phyloP scores from a whole-genome alignment of 768 basidiomycete genomes.

The Kwoniella europaea region DNA sequence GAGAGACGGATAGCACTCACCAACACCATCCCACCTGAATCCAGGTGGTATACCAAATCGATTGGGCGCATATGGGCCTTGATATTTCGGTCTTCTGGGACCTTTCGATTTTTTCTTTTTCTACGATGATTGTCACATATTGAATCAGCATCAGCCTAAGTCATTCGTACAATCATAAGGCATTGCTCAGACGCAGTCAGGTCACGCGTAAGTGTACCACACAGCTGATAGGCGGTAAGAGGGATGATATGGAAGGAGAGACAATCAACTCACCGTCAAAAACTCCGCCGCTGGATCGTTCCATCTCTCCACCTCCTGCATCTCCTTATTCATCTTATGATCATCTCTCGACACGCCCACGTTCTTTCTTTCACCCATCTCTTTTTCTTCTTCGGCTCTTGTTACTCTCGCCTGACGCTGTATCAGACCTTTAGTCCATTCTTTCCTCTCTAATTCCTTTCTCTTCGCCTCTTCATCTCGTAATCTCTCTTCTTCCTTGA shows the following conservation, averaged over 20 bases:
- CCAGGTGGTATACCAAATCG: slow-evolving; percentile 94
- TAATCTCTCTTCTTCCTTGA: slow-evolving; percentile 80
- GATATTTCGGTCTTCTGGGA: slow-evolving; percentile 80
- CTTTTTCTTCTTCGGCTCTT: slow-evolving; percentile 69
- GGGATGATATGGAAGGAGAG: not conserved
- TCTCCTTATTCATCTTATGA: slow-evolving; percentile 78
- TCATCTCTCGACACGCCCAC: slow-evolving; percentile 84
- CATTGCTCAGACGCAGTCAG: too few relatives aligned
- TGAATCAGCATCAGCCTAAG: not conserved
- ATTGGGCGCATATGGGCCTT: slow-evolving; percentile 88
- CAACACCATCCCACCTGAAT: slow-evolving; percentile 98
- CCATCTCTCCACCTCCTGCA: slow-evolving; percentile 82
- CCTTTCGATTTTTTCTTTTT: slow-evolving; percentile 65
- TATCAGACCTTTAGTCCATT: slow-evolving; percentile 95
- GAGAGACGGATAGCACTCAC: slow-evolving; percentile 60
- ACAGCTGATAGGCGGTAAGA: too few relatives aligned
- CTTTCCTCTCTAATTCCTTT: slow-evolving; percentile 77
- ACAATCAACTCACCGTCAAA: slow-evolving; percentile 69
- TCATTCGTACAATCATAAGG: not conserved
- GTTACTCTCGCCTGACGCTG: slow-evolving; percentile 81
- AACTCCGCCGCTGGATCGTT: slow-evolving; percentile 98
- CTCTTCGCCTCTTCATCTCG: slow-evolving; percentile 81
- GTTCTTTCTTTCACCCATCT: slow-evolving; percentile 65
- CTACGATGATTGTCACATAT: slow-evolving; percentile 62
- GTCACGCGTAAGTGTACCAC: too few relatives aligned